A percentile compares a stretch with the other conserved stretches of the same genome.
Evolutionary conservation across 345 rosid genomes (phyloP).

Genomic region (Kernera saxatilis): DNA sequence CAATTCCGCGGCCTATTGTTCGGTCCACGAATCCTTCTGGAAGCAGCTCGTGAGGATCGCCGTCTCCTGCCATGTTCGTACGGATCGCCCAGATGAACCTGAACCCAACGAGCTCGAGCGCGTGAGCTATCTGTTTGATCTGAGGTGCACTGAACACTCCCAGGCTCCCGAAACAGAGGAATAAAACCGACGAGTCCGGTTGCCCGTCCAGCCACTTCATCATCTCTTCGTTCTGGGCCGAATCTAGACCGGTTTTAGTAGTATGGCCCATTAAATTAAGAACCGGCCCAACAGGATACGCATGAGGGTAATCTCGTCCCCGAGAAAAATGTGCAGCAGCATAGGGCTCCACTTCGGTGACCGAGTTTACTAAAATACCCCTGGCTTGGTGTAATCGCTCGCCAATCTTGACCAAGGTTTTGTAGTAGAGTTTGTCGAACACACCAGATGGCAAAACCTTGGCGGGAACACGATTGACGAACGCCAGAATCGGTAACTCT

Average conservation of each 20-base stretch:
- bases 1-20: conserved; percentile 34
- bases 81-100: conserved; percentile 47
- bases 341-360: conserved; percentile 36
- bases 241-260: background rate
- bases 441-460: conserved; percentile 30
- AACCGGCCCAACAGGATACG: conserved; percentile 52
- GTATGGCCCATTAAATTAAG: conserved; percentile 28
- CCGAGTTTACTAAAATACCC: conserved; percentile 43
- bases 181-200: conserved; percentile 45
- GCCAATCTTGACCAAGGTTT: background rate
- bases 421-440: conserved; percentile 4
- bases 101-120: conserved; percentile 37
- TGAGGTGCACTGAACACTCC: conserved; percentile 45
- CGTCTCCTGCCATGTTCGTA: conserved; percentile 18
- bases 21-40: conserved; percentile 51
- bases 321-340: conserved; percentile 11
- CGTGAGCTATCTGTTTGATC: conserved; percentile 44
- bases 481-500: conserved; percentile 28
- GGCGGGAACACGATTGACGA: conserved; percentile 30
- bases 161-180: conserved; percentile 65
- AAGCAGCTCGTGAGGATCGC: conserved; percentile 31
- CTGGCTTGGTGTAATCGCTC: conserved; percentile 15
- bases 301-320: background rate
- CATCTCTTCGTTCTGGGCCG: conserved; percentile 15
- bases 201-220: conserved; percentile 45